A percentile compares a stretch with the other conserved stretches of the same genome.
These are phyloP conservation scores for Starmerella apis DNA, from an alignment of 805 yeast genomes.

Conservation along the genomic window DNA sequence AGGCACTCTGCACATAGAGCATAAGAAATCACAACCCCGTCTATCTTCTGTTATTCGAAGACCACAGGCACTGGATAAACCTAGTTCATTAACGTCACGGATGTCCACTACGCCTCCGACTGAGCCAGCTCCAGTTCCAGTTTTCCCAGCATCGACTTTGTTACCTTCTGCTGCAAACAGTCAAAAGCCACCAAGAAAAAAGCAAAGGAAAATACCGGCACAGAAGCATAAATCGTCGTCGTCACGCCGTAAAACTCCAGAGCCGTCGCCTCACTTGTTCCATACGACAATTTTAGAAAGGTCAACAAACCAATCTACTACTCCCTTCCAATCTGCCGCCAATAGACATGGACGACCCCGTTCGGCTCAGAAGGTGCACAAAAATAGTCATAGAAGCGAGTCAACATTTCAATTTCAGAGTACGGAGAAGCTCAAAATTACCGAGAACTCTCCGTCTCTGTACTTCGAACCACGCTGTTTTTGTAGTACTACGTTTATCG, in stretches of 20 bases:
- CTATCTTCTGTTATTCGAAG: not conserved
- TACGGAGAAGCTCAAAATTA: not conserved
- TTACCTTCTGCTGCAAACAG: not conserved
- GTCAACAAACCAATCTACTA: not conserved
- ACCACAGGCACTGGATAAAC: not conserved
- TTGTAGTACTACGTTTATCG: constrained; percentile 13
- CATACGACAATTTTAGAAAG: constrained; percentile 1
- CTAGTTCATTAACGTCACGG: not conserved
- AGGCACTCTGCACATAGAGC: not conserved
- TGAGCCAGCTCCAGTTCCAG: not conserved
- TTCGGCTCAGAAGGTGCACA: not conserved
- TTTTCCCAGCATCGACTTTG: not conserved
- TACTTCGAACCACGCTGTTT: not conserved
- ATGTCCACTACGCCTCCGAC: not conserved
- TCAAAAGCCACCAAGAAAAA: not conserved
- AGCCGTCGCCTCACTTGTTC: not conserved
- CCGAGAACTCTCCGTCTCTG: not conserved
- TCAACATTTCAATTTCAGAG: not conserved
- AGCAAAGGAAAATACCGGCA: too few relatives aligned
- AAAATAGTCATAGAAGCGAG: not conserved
- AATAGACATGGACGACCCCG: not conserved
- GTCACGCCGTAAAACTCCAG: not conserved
- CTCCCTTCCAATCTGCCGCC: not conserved
- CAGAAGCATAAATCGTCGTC: not conserved
- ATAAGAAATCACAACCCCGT: not conserved